A percentile compares a stretch with the other conserved stretches of the same genome.
Evolutionary conservation across 78 protist genomes (phyloP).

Genomic region (Acrasis kona): DNA sequence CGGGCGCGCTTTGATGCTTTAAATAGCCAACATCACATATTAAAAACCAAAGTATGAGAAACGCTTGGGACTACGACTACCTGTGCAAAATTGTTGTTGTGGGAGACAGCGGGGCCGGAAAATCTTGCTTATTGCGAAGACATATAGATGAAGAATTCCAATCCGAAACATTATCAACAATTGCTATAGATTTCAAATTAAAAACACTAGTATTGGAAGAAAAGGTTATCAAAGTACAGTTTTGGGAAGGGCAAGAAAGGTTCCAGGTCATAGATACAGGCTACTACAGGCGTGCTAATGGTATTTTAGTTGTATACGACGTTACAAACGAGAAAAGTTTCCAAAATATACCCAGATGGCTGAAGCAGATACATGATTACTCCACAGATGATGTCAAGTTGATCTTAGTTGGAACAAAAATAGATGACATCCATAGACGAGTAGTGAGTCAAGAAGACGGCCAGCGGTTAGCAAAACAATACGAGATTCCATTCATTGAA

Average conservation of each 20-base stretch:
- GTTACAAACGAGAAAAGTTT: not conserved
- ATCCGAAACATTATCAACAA: not conserved
- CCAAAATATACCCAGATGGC: not conserved
- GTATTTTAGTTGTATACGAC: not conserved
- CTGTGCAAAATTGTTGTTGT: no score
- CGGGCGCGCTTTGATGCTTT: no score
- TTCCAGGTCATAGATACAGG: not conserved
- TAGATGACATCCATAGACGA: constrained; percentile 22
- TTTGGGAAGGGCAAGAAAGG: not conserved
- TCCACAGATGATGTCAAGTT: not conserved
- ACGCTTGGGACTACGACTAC: no score
- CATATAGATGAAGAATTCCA: not conserved
- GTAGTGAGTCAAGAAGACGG: constrained; percentile 56
- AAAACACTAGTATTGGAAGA: not conserved
- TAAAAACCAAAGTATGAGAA: no score
- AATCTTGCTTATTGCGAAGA: no score
- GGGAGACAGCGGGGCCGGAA: no score
- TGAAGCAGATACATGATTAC: not conserved
- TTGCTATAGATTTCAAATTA: not conserved
- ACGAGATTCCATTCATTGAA: constrained; percentile 53
- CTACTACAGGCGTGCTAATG: not conserved
- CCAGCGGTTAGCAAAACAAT: constrained; percentile 38
- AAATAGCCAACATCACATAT: no score
- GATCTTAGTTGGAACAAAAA: not conserved
- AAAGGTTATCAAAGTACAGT: not conserved